Conservation (phyloP, 345 rosid genomes). For the Dimocarpus longan region DNA sequence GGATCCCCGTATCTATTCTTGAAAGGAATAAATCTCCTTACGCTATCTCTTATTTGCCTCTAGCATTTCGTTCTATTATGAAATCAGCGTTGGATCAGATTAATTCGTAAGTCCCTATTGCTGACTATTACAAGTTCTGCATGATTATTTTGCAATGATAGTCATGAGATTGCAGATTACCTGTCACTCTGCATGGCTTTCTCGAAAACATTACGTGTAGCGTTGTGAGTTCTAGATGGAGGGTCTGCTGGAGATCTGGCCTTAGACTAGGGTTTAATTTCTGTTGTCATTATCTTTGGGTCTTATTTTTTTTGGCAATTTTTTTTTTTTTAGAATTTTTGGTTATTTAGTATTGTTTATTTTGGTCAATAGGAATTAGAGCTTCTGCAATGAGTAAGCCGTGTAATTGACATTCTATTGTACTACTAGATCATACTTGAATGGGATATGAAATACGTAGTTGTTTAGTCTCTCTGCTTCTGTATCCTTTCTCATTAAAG, state of each 20-base stretch:
- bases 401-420: neutral
- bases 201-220: neutral
- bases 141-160: slow-evolving; percentile 7
- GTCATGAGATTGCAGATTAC: neutral
- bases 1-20: slow-evolving; percentile 87
- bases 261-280: neutral
- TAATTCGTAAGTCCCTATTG: slow-evolving; percentile 60
- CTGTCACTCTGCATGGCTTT: neutral
- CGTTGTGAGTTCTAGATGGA: slow-evolving; percentile 5
- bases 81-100: slow-evolving; percentile 88
- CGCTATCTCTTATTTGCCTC: slow-evolving; percentile 86
- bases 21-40: slow-evolving; percentile 93
- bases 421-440: neutral
- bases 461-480: neutral
- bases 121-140: slow-evolving; percentile 5
- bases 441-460: neutral
- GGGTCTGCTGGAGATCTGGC: neutral
- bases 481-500: neutral
- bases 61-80: slow-evolving; percentile 78
- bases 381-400: neutral
- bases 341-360: neutral
- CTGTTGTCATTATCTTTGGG: neutral
- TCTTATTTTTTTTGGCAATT: neutral
- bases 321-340: neutral
- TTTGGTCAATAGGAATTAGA: neutral